Conservation (phyloP, 768 basidiomycete genomes). For the Tricholoma hemisulphureum region DNA sequence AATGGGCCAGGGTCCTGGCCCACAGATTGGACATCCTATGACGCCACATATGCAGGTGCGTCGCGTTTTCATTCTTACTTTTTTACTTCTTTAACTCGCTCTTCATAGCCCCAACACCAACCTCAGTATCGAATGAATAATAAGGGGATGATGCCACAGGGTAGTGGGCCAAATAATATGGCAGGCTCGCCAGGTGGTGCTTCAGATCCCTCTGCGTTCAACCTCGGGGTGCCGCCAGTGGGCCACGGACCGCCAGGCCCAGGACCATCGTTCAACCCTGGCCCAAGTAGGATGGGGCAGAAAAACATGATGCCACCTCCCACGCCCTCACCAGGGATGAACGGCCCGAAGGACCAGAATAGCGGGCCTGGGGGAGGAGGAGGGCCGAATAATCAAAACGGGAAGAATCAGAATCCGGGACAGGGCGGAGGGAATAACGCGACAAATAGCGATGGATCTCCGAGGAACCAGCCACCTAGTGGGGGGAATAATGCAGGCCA, state of each 20-base stretch:
- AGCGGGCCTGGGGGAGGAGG: constrained; percentile 17
- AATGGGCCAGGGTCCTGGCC: constrained; percentile 31
- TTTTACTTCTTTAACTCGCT: background rate
- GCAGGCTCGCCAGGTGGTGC: constrained; percentile 43
- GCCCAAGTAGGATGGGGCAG: constrained; percentile 29
- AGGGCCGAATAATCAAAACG: constrained; percentile 15
- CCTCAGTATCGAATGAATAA: constrained; percentile 9
- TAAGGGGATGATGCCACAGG: constrained; percentile 26
- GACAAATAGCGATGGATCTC: constrained; percentile 37
- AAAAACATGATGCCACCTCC: constrained; percentile 53
- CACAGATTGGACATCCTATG: constrained; percentile 37
- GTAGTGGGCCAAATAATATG: constrained; percentile 26
- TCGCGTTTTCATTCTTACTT: background rate
- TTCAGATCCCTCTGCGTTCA: constrained; percentile 42
- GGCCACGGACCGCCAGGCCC: constrained; percentile 27
- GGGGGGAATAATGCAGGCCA: constrained; percentile 9
- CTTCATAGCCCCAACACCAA: too few relatives aligned
- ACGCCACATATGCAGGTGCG: constrained; percentile 38
- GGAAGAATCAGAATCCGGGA: constrained; percentile 26
- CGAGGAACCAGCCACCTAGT: constrained; percentile 33
- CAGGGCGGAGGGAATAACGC: constrained; percentile 22
- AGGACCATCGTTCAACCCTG: constrained; percentile 32
- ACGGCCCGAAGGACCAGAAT: constrained; percentile 28
- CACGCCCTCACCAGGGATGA: constrained; percentile 50
- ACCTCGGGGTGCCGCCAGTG: constrained; percentile 24